These are phyloP conservation scores for Vicia villosa DNA, from an alignment of 306 rosid species.

Conservation along the genomic window DNA sequence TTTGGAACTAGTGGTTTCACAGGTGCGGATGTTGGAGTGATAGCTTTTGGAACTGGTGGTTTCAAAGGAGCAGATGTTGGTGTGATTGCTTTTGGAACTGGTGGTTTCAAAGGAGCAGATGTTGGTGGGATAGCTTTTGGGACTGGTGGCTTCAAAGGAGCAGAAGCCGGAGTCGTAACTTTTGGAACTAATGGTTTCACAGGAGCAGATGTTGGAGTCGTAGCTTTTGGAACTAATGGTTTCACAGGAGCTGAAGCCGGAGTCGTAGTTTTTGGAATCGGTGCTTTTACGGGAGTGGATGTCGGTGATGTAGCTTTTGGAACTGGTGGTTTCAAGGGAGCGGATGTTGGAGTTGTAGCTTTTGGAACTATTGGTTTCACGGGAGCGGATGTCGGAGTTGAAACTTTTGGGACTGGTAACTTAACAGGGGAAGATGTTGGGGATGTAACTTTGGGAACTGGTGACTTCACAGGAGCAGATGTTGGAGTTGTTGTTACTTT, in stretches of 20 bases:
- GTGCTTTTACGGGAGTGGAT: constrained; percentile 14
- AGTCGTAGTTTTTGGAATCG: background rate
- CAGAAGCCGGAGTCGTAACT: background rate
- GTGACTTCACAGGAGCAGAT: constrained; percentile 12
- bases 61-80: constrained; percentile 26
- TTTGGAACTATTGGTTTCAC: background rate
- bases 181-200: constrained; percentile 6
- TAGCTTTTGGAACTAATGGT: too few relatives aligned
- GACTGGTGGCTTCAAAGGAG: constrained; percentile 21
- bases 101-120: constrained; percentile 21
- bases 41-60: background rate
- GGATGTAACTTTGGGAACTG: constrained; percentile 1
- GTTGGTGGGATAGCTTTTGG: constrained; percentile 13
- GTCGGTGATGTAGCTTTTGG: constrained; percentile 19
- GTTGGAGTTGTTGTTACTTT: background rate
- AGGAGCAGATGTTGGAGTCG: constrained; percentile 18
- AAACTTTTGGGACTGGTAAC: constrained; percentile 8
- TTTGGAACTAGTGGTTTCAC: constrained; percentile 31
- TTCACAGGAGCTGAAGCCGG: constrained; percentile 10
- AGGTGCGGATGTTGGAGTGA: constrained; percentile 24
- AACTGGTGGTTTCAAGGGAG: constrained; percentile 13
- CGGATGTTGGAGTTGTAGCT: background rate
- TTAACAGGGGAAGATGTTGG: constrained; percentile 34
- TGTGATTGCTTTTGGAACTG: constrained; percentile 1
- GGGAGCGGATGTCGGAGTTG: constrained; percentile 17